phyloP scores from a whole-genome alignment of 164 flowering plant genomes.

The Magnolia officinalis region DNA sequence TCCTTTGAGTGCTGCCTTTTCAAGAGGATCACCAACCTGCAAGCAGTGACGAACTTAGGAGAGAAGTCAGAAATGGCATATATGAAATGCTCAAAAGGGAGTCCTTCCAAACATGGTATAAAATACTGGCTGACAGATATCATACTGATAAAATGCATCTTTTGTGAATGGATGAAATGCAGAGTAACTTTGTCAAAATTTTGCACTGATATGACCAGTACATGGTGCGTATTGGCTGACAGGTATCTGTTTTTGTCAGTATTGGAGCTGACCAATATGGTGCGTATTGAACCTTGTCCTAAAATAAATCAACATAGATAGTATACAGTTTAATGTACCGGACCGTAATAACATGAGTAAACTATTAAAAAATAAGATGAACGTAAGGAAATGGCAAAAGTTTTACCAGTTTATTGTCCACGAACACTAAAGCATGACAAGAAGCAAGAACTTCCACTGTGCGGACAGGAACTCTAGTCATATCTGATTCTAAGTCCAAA shows the following conservation, averaged over 20 bases:
- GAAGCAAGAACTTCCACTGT: constrained; percentile 82
- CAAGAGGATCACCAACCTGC: constrained; percentile 99
- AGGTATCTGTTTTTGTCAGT: too few relatives aligned
- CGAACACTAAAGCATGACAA: constrained; percentile 96
- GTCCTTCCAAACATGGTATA: background rate
- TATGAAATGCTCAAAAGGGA: background rate
- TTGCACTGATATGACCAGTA: background rate
- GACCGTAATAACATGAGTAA: too few relatives aligned
- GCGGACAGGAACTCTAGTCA: constrained; percentile 62
- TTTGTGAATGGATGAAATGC: background rate
- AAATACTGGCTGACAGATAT: background rate
- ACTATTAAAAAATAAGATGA: background rate
- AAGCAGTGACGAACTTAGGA: constrained; percentile 8
- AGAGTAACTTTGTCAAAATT: background rate
- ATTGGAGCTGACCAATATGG: too few relatives aligned
- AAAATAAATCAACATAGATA: too few relatives aligned
- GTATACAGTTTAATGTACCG: background rate
- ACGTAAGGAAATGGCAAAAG: background rate
- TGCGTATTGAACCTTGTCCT: too few relatives aligned
- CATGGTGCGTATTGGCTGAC: too few relatives aligned
- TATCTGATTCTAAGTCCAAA: constrained; percentile 61
- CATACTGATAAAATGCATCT: background rate
- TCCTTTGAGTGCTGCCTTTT: constrained; percentile 97
- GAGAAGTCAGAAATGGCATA: too few relatives aligned
- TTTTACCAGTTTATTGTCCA: constrained; percentile 88